phyloP scores from a whole-genome alignment of 257 asterid species.

The Vinca minor region DNA sequence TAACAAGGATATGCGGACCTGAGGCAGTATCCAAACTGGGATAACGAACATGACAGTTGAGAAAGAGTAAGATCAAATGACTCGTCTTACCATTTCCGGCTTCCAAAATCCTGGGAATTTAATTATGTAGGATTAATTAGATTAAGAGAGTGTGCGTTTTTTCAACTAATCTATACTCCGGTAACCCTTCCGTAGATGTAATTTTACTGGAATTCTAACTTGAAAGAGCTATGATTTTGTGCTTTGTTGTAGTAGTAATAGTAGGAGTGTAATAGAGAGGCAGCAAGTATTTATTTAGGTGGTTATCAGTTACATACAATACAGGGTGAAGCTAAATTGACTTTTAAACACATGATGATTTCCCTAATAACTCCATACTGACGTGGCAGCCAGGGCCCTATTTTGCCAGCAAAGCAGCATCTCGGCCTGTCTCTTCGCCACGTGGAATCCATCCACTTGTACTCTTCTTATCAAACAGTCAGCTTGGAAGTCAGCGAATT shows the following conservation, averaged over 20 bases:
- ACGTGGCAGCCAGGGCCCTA: conserved; percentile 76
- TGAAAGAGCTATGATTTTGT: conserved; percentile 12
- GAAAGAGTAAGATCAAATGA: too few relatives aligned
- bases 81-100: too few relatives aligned
- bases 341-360: too few relatives aligned
- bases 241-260: conserved; percentile 7
- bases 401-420: conserved; percentile 97
- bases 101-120: conserved; percentile 6
- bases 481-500: conserved; percentile 75
- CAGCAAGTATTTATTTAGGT: too few relatives aligned
- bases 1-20: conserved; percentile 50
- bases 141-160: conserved; percentile 18
- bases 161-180: conserved; percentile 18
- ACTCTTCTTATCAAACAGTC: conserved; percentile 65
- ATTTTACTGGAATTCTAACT: too few relatives aligned
- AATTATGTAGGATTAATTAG: conserved; percentile 18
- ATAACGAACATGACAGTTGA: conserved; percentile 45
- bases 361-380: conserved; percentile 77
- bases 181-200: conserved; percentile 13
- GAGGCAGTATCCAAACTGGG: conserved; percentile 50
- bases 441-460: conserved; percentile 82
- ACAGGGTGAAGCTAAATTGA: neutral
- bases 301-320: neutral
- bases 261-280: too few relatives aligned
- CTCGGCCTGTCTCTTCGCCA: conserved; percentile 74